Conservation (phyloP, 2,329 filamentous ascomycete genomes). For the Corynespora cassiicola region DNA sequence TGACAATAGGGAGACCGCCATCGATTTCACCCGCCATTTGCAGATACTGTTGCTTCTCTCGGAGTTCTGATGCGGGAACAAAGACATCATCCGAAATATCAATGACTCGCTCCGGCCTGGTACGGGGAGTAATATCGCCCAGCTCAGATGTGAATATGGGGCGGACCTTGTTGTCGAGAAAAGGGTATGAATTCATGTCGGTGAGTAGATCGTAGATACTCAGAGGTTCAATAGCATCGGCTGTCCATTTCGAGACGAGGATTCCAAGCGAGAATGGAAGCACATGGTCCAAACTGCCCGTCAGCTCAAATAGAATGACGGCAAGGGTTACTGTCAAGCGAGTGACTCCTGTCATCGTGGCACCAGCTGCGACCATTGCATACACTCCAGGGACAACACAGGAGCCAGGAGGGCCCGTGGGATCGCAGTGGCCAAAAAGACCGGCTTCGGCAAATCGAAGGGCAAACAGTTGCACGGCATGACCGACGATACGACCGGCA, state of each 20-base stretch:
- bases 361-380: constrained; percentile 89
- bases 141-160: constrained; percentile 89
- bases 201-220: constrained; percentile 96
- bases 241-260: constrained; percentile 96
- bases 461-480: constrained; percentile 82
- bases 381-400: constrained; percentile 98
- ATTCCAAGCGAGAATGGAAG: constrained; percentile 92
- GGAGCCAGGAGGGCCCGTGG: constrained; percentile 70
- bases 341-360: constrained; percentile 98
- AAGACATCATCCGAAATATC: constrained; percentile 86
- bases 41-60: constrained; percentile 79
- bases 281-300: constrained; percentile 92
- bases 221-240: constrained; percentile 89
- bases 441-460: constrained; percentile 73
- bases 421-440: constrained; percentile 77
- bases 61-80: constrained; percentile 77
- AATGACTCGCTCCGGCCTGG: constrained; percentile 79
- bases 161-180: constrained; percentile 94
- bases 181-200: constrained; percentile 96
- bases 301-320: constrained; percentile 95
- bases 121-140: constrained; percentile 80
- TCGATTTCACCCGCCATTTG: constrained; percentile 90
- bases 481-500: constrained; percentile 86
- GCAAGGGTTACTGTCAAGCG: constrained; percentile 90
- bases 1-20: constrained; percentile 85